phyloP scores from a whole-genome alignment of 805 yeast genomes.

The Suhomyces emberorum region DNA sequence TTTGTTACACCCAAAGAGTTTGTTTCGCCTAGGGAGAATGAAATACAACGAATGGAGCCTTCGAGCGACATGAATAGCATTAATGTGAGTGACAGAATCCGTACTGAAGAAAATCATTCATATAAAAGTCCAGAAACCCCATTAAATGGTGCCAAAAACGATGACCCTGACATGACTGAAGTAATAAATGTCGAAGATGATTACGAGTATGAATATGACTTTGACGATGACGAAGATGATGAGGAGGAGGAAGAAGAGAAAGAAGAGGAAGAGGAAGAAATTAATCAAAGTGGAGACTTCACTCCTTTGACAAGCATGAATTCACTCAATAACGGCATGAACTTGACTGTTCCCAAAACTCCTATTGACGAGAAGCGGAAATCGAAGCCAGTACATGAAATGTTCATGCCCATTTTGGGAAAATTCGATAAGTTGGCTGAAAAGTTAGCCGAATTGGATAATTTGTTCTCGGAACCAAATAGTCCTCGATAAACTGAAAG shows the following conservation, averaged over 20 bases:
- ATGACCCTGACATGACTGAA: neutral
- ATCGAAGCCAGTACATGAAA: conserved; percentile 42
- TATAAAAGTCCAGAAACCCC: neutral
- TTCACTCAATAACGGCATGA: conserved; percentile 19
- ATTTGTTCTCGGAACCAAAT: conserved; percentile 7
- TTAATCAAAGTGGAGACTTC: conserved; percentile 13
- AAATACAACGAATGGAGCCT: too few species aligned
- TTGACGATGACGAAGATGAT: conserved; percentile 11
- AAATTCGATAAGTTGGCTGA: conserved; percentile 45
- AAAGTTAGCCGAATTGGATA: conserved; percentile 37
- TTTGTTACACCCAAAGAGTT: neutral
- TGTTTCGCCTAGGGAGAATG: neutral
- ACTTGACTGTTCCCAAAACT: conserved; percentile 8
- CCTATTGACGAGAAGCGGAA: conserved; percentile 19
- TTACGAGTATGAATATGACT: conserved; percentile 7
- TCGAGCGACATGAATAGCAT: too few species aligned
- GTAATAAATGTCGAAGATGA: conserved; percentile 4
- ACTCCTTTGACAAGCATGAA: conserved; percentile 40
- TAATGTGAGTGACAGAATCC: too few species aligned
- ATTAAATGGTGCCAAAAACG: neutral
- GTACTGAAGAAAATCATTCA: neutral
- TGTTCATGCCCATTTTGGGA: conserved; percentile 57
- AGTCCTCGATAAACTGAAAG: too few species aligned
- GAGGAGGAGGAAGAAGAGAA: conserved; percentile 20
- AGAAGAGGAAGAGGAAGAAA: conserved; percentile 14